Evolutionary conservation across 108 stramenopile species (phyloP).

Genomic region (Pinguiococcus pyrenoidosus): DNA sequence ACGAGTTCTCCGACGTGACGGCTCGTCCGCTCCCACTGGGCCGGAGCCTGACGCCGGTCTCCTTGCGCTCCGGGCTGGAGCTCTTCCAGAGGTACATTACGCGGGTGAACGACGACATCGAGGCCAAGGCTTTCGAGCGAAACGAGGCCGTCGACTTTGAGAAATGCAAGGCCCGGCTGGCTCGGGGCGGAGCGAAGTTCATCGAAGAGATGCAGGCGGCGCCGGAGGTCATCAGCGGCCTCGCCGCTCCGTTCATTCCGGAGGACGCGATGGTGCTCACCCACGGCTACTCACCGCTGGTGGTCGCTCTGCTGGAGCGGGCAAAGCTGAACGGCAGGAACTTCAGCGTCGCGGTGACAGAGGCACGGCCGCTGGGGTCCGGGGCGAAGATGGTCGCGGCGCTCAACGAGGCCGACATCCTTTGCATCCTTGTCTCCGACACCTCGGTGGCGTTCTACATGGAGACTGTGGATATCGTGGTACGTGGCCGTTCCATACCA

Average conservation of each 20-base stretch:
- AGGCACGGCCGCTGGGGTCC: slow-evolving; percentile 71
- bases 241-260: slow-evolving; percentile 75
- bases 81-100: slow-evolving; percentile 61
- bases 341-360: slow-evolving; percentile 71
- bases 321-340: slow-evolving; percentile 55
- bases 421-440: slow-evolving; percentile 73
- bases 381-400: slow-evolving; percentile 59
- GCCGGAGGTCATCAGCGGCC: slow-evolving; percentile 43
- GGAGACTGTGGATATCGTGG: slow-evolving; percentile 77
- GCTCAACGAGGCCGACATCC: slow-evolving; percentile 63
- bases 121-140: slow-evolving; percentile 32
- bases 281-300: slow-evolving; percentile 78
- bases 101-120: slow-evolving; percentile 42
- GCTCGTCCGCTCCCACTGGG: no score
- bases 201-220: background rate
- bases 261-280: slow-evolving; percentile 65
- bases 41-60: no score
- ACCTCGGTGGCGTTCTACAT: slow-evolving; percentile 83
- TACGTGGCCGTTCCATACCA: no score
- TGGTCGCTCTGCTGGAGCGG: slow-evolving; percentile 53
- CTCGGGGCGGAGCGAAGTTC: slow-evolving; percentile 21
- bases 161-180: slow-evolving; percentile 52
- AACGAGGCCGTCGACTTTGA: slow-evolving; percentile 51
- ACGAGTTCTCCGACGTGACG: no score
- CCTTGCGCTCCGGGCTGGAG: slow-evolving; percentile 31